Percentiles rank a stretch among this genome's conserved stretches.
These are phyloP conservation scores for Globisporangium echinulatum DNA, from an alignment of 352 stramenopile genomes.

Conservation along the genomic window DNA sequence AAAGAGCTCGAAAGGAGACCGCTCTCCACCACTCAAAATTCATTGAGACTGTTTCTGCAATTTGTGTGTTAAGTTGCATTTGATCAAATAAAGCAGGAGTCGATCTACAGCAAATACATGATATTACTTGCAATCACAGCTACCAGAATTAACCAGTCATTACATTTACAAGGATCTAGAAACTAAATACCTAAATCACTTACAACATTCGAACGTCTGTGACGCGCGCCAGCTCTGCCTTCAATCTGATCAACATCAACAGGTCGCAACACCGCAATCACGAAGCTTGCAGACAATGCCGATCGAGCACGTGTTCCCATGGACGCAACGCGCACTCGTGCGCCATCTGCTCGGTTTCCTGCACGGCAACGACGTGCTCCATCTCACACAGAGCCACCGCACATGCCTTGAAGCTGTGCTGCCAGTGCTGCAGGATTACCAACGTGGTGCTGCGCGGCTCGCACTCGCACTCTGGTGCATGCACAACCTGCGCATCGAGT, in stretches of 20 bases:
- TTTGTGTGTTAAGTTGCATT: too few species aligned
- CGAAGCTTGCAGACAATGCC: background rate
- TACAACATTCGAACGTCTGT: too few species aligned
- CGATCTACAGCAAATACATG: background rate
- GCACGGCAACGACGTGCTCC: slow-evolving; percentile 14
- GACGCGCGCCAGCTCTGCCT: too few species aligned
- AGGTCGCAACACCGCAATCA: background rate
- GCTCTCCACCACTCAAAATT: slow-evolving; percentile 10
- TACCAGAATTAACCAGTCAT: too few species aligned
- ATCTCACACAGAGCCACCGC: slow-evolving; percentile 20
- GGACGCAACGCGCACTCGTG: slow-evolving; percentile 11
- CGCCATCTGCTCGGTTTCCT: slow-evolving; percentile 28
- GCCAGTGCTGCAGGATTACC: slow-evolving; percentile 18
- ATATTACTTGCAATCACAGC: too few species aligned
- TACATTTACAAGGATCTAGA: too few species aligned
- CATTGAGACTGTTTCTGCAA: background rate
- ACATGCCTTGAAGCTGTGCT: slow-evolving; percentile 12
- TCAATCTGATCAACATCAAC: background rate
- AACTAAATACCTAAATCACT: too few species aligned
- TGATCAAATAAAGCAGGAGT: background rate
- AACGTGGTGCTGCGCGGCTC: slow-evolving; percentile 16
- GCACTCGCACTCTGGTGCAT: slow-evolving; percentile 30
- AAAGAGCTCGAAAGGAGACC: background rate
- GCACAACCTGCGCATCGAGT: slow-evolving; percentile 27
- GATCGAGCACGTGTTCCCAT: slow-evolving; percentile 4